Conservation (phyloP, 352 stramenopile genomes). For the Phytophthora lateralis region DNA sequence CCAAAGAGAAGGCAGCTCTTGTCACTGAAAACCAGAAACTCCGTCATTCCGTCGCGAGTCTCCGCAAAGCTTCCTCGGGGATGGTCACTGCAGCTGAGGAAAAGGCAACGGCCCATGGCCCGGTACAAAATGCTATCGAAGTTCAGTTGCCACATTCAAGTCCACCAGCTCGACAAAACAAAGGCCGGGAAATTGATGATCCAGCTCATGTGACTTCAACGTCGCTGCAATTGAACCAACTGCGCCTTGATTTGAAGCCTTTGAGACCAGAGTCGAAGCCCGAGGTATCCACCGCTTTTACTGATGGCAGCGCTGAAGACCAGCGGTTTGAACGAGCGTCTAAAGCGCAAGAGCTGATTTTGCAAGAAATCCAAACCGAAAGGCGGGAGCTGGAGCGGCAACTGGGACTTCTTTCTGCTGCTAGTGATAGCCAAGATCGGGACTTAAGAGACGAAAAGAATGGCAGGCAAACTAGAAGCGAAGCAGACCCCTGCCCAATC, state of each 20-base stretch:
- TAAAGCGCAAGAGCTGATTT: slow-evolving; percentile 26
- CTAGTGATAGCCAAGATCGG: slow-evolving; percentile 13
- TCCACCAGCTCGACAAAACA: slow-evolving; percentile 7
- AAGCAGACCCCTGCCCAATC: slow-evolving; percentile 58
- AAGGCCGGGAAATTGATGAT: slow-evolving; percentile 1
- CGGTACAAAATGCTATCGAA: neutral
- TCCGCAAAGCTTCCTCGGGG: slow-evolving; percentile 23
- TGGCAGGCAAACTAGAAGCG: slow-evolving; percentile 1
- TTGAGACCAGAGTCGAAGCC: slow-evolving; percentile 4
- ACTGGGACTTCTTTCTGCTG: slow-evolving; percentile 32
- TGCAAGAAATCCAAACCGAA: slow-evolving; percentile 48
- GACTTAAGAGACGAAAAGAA: slow-evolving; percentile 1
- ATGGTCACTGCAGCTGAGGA: neutral
- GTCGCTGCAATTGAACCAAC: slow-evolving; percentile 37
- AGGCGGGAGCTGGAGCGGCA: slow-evolving; percentile 51
- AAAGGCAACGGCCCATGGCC: neutral
- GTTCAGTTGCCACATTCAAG: neutral
- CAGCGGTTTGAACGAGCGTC: slow-evolving; percentile 22
- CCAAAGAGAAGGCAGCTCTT: slow-evolving; percentile 54
- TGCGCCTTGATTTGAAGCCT: slow-evolving; percentile 40
- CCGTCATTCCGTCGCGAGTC: slow-evolving; percentile 30
- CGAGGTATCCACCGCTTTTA: slow-evolving; percentile 25
- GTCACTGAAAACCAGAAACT: slow-evolving; percentile 57
- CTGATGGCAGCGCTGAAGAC: slow-evolving; percentile 20
- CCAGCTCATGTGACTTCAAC: slow-evolving; percentile 6